Evolutionary conservation across 2,329 filamentous ascomycete species (phyloP), one percentile per base, ranked within the genome.

Genomic region (Sphaerulina musiva): DNA sequence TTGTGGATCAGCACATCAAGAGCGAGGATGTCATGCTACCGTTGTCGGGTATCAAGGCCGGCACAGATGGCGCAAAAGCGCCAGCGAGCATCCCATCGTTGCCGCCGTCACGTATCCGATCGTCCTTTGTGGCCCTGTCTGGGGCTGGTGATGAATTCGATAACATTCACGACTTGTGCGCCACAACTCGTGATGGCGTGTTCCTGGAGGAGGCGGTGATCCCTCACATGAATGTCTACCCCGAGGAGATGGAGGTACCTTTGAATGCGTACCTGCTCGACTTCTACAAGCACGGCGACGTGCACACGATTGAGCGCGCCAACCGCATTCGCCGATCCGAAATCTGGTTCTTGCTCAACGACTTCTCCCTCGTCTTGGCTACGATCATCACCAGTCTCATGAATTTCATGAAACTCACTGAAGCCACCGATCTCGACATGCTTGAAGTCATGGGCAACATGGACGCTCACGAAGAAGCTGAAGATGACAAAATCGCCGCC

Each of bases 131-230:
- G 2, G 85, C 85, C 0, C 78, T 91, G 1, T 90, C 87, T 0
- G 86, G 86, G 0, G 76, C 82, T 44, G 74, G 72, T 1, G 86
- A 90, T 62, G 64, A 77, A 0, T 90, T 89, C 66, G 66, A 71
- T 1, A 82, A 77, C 0, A 81, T 90, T 14, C 74, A 78, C 14
- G 85, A 90, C 47, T 76, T 92, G 1, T 88, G 85, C 67, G 72
- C 74, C 7, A 84, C 80, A 0, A 78, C 80, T 6, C 81, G 87
- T 29, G 76, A 76, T 6, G 86, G 82, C 0, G 80, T 92, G 1
- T 90, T 89, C 72, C 77, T 92, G 0, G 87, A 92, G 62, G 80
- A 87, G 63, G 78, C 84, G 0, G 83, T 85, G 1, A 81, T 92
- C 23, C 87, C 87, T 0, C 80, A 86, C 65, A 76, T 90, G 4